Evolutionary conservation across 371 early-diverging fungal species (phyloP).

Genomic region (Blyttiomyces sp.): DNA sequence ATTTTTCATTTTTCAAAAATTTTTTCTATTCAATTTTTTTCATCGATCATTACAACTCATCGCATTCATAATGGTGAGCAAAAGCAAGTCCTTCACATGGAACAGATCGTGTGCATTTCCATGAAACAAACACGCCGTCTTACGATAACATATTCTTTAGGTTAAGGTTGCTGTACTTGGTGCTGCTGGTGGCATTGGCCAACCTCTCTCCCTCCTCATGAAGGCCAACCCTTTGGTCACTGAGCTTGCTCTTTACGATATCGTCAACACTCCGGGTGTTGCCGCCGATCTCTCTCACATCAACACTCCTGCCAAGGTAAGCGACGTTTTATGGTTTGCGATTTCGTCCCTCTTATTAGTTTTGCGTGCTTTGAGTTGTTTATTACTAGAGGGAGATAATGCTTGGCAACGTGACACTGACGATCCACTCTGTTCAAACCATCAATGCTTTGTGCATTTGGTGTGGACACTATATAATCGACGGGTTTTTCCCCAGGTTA

Average conservation of each 20-base stretch:
- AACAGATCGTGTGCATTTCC: too few species aligned
- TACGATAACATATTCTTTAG: too few species aligned
- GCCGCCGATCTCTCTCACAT: constrained; percentile 98
- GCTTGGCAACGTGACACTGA: too few species aligned
- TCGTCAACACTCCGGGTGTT: constrained; percentile 96
- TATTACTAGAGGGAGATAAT: too few species aligned
- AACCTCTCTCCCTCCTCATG: constrained; percentile 84
- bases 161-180: constrained; percentile 68
- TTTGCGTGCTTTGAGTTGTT: not conserved
- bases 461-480: too few species aligned
- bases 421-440: too few species aligned
- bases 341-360: not conserved
- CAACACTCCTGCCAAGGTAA: constrained; percentile 47
- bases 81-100: too few species aligned
- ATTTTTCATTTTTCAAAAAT: too few species aligned
- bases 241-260: constrained; percentile 91
- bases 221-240: constrained; percentile 79
- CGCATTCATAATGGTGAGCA: not conserved
- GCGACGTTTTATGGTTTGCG: not conserved
- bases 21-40: too few species aligned
- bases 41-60: not conserved
- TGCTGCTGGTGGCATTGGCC: constrained; percentile 83
- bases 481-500: too few species aligned
- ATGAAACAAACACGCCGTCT: too few species aligned
- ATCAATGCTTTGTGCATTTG: not conserved